Base-by-base conservation (phyloP, 208 protist species). In the Blastocrithidia nonstop region DNA sequence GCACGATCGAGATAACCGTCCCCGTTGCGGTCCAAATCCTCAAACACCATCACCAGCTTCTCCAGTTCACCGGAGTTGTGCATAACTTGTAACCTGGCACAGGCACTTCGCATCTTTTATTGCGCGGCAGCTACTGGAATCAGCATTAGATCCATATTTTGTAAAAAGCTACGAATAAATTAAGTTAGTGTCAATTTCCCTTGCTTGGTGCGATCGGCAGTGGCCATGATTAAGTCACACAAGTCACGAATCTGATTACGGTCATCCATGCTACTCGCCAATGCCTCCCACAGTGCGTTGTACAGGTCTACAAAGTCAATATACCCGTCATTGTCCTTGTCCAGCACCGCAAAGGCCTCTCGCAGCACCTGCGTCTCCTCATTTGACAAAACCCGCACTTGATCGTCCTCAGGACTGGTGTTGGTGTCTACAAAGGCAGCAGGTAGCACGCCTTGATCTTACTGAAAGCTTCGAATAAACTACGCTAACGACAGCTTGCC, bases 401-500 rank as follows among this genome's bases (percentile, higher is more conserved):
- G 6, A 4, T 4, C 36, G 19, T 5, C 6, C 36, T 16, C 36
- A 16, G 9, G 6, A 32, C 26, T 13, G 2, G n/a, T 26, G 22
- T n/a, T 32, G 26, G 48, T 22, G 15, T 82, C 72, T 15, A 85
- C 37, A 60, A 83, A 89, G 6, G 65, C 65, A n/a, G 80, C 74
- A 8, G 80, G 80, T 13, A 89, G 66, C 13, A 89, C 80, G 35
- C 75, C 75, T 24, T 89, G 80, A 35, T 89, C 80, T 48, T 89
- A 74, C 55, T 89, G 80, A 60, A 71, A 89, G 44, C 69, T 81
- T 29, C 80, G 80, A 42, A 89, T 86, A 42, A 89, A 89, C 59
- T 89, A 74, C 6, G 80, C 81, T 7, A 86, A 51, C 25, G 62
- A 84, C 3, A 89, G 60, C 1, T 66, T 54, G 8, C 80, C 80